Conservation (phyloP, 108 stramenopile species). For the Nannochloropsis gaditana region DNA sequence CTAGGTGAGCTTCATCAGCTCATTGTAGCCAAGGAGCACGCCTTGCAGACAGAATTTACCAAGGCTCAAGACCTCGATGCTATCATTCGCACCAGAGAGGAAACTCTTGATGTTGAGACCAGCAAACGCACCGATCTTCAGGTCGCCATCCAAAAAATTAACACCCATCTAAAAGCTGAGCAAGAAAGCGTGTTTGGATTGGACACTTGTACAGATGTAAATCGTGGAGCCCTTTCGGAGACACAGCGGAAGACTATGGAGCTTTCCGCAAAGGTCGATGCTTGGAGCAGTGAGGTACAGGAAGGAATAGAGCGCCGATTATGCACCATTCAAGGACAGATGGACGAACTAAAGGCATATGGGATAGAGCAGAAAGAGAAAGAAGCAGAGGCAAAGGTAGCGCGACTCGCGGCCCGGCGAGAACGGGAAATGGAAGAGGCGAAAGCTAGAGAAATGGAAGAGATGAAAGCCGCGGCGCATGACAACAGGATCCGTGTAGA, state of each 20-base stretch:
- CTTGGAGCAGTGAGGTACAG: background rate
- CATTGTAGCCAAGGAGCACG: constrained; percentile 16
- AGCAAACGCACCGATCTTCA: constrained; percentile 5
- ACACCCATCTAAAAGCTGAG: background rate
- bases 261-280: background rate
- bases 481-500: background rate
- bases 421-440: background rate
- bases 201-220: background rate
- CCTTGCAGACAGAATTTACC: background rate
- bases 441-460: background rate
- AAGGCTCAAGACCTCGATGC: background rate
- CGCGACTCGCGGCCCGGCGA: background rate
- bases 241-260: background rate
- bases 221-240: background rate
- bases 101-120: background rate
- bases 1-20: constrained; percentile 11
- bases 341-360: background rate
- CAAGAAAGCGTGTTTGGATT: background rate
- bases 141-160: background rate
- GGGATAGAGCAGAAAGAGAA: background rate
- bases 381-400: background rate
- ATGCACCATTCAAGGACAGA: background rate
- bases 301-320: background rate
- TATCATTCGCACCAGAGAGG: background rate
- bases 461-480: background rate